Conservation (phyloP, 495 filamentous ascomycete species). For the Lophiotrema nucula region DNA sequence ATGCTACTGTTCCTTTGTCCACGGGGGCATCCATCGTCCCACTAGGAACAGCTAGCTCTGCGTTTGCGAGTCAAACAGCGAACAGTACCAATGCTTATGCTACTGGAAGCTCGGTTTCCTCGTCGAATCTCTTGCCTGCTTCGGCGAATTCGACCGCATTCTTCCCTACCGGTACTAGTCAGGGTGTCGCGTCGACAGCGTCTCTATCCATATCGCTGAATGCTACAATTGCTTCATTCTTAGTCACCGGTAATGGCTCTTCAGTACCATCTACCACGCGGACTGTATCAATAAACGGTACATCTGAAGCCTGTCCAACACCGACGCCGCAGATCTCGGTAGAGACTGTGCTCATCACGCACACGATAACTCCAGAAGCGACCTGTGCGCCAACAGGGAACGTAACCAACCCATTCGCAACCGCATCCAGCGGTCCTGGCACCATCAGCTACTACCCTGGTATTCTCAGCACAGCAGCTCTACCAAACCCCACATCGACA, state of each 20-base stretch:
- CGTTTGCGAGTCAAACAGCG: background rate
- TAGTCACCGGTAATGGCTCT: constrained; percentile 3
- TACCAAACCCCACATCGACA: background rate
- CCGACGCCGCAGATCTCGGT: background rate
- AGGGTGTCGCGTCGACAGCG: background rate
- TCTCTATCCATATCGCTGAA: background rate
- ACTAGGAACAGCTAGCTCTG: background rate
- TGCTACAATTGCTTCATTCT: background rate
- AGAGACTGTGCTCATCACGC: background rate
- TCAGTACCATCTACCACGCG: background rate
- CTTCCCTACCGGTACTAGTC: background rate
- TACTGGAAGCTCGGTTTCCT: background rate
- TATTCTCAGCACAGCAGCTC: background rate
- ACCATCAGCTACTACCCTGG: no score
- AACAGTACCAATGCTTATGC: background rate
- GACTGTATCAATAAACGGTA: background rate
- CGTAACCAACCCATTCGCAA: background rate
- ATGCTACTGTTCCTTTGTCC: background rate
- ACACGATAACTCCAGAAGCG: background rate
- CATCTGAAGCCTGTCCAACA: background rate
- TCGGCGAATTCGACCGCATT: constrained; percentile 6
- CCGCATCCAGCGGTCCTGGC: background rate
- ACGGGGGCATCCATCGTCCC: background rate
- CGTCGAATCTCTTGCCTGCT: background rate
- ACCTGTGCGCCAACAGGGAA: background rate